phyloP scores from a whole-genome alignment of 2,329 filamentous ascomycete species.

The Botrytis sinoallii region DNA sequence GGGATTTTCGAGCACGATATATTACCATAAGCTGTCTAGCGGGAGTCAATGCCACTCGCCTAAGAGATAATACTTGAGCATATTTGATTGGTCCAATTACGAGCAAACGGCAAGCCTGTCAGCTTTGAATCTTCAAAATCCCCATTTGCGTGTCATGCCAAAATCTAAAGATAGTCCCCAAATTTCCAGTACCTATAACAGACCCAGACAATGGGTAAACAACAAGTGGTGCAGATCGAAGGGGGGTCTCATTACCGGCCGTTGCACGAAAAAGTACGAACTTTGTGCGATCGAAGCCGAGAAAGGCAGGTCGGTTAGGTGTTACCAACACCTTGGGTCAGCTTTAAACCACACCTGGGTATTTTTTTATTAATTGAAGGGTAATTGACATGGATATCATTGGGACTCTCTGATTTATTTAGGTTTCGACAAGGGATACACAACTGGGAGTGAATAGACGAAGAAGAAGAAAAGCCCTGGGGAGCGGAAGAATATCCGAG shows the following conservation, averaged over 20 bases:
- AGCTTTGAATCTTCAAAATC: slow-evolving; percentile 15
- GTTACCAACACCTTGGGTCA: slow-evolving; percentile 19
- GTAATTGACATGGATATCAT: neutral
- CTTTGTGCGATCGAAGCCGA: neutral
- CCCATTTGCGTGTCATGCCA: slow-evolving; percentile 3
- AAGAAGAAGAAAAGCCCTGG: neutral
- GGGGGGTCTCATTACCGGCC: slow-evolving; percentile 13
- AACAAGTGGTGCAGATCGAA: slow-evolving; percentile 6
- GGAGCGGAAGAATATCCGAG: slow-evolving; percentile 4
- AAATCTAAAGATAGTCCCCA: slow-evolving; percentile 11
- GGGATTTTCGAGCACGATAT: neutral
- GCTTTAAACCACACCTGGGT: neutral
- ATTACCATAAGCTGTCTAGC: neutral
- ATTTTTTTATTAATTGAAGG: neutral
- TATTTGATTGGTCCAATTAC: slow-evolving; percentile 13
- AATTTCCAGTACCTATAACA: neutral
- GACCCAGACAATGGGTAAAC: slow-evolving; percentile 14
- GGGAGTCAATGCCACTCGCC: neutral
- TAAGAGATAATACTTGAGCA: neutral
- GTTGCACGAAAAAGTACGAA: neutral
- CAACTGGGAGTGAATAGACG: neutral
- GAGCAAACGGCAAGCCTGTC: neutral
- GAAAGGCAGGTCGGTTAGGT: slow-evolving; percentile 13
- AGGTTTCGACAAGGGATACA: neutral
- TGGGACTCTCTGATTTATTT: neutral